phyloP scores from a whole-genome alignment of 768 basidiomycete genomes.

The Trametes meyenii region DNA sequence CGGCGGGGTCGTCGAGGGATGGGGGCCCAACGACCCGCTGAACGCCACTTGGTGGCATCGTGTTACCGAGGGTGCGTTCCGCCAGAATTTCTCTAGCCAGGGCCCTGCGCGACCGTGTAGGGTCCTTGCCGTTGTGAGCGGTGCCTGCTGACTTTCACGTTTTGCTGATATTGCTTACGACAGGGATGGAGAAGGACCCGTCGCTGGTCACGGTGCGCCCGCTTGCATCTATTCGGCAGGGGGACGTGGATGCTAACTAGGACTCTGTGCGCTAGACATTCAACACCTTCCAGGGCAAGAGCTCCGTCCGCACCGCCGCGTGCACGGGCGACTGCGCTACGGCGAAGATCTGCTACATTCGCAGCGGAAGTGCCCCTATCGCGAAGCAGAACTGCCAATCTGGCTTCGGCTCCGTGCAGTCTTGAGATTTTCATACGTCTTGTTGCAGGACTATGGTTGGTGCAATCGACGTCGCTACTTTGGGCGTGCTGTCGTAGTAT shows the following conservation, averaged over 20 bases:
- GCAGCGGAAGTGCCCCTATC: slow-evolving; percentile 70
- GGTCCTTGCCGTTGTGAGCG: neutral
- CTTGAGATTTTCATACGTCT: neutral
- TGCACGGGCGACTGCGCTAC: slow-evolving; percentile 64
- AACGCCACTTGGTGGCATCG: slow-evolving; percentile 86
- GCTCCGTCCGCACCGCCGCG: slow-evolving; percentile 51
- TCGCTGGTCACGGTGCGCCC: slow-evolving; percentile 57
- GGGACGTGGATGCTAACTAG: neutral
- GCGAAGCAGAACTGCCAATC: slow-evolving; percentile 57
- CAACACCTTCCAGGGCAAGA: slow-evolving; percentile 73
- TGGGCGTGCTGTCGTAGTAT: too few species aligned
- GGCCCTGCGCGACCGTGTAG: neutral
- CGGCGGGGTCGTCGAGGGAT: slow-evolving; percentile 56
- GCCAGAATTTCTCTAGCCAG: too few species aligned
- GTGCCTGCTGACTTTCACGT: neutral
- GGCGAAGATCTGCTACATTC: slow-evolving; percentile 78
- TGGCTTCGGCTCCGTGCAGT: slow-evolving; percentile 70
- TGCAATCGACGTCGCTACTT: too few species aligned
- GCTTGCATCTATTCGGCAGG: neutral
- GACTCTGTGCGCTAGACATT: slow-evolving; percentile 48
- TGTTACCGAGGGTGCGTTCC: slow-evolving; percentile 70
- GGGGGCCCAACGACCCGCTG: slow-evolving; percentile 66
- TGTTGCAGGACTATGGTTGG: neutral
- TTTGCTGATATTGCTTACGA: neutral
- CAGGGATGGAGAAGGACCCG: slow-evolving; percentile 61